phyloP scores from a whole-genome alignment of 2,329 filamentous ascomycete species.

The Colletotrichum lindemuthianum region DNA sequence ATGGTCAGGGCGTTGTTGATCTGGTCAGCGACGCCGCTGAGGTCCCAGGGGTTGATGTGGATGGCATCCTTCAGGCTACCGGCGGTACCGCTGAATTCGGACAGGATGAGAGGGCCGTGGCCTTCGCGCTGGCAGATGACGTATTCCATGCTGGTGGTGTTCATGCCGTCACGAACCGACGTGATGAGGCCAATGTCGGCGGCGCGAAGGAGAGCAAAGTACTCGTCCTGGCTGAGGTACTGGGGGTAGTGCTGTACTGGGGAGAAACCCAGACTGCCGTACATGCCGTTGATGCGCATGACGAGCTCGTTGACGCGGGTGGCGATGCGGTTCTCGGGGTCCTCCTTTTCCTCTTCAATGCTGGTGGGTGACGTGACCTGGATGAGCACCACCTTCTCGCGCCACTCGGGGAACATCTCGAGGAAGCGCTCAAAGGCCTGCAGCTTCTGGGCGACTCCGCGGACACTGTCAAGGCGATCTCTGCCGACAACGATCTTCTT shows the following conservation, averaged over 20 bases:
- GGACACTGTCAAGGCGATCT: conserved; percentile 91
- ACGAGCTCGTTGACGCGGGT: conserved; percentile 92
- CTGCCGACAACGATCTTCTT: conserved; percentile 96
- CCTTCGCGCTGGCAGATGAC: conserved; percentile 90
- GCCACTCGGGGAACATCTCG: conserved; percentile 90
- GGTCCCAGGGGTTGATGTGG: conserved; percentile 97
- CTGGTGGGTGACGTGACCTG: conserved; percentile 92
- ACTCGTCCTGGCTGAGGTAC: conserved; percentile 89
- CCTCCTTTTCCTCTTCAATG: conserved; percentile 79
- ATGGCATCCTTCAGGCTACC: conserved; percentile 86
- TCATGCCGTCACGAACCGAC: conserved; percentile 96
- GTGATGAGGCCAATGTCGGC: conserved; percentile 95
- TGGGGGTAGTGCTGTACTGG: conserved; percentile 96
- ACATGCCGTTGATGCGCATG: conserved; percentile 89
- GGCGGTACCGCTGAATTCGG: conserved; percentile 95
- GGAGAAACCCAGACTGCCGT: conserved; percentile 87
- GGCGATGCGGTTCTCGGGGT: conserved; percentile 79
- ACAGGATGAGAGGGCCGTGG: conserved; percentile 89
- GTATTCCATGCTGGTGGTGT: conserved; percentile 95
- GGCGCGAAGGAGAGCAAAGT: conserved; percentile 90
- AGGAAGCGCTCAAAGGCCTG: conserved; percentile 95
- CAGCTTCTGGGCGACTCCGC: conserved; percentile 94
- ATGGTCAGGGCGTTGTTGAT: conserved; percentile 86
- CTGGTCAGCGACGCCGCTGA: conserved; percentile 82
- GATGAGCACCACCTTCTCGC: conserved; percentile 89